Evolutionary conservation across 75 land plant species (phyloP).

Genomic region (Picea sitchensis): DNA sequence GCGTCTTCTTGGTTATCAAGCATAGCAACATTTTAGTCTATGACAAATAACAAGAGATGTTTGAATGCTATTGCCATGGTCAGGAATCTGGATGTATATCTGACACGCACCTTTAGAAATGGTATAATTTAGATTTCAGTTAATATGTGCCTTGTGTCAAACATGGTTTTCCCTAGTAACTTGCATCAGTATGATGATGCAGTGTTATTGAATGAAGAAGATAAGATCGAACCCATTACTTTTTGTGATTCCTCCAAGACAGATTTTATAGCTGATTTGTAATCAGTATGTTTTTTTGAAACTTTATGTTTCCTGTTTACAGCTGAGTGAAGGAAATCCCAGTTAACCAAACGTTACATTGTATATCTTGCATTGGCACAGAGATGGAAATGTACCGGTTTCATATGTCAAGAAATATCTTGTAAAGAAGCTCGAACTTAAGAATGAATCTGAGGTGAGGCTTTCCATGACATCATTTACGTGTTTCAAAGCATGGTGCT

Average conservation of each 20-base stretch:
- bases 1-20: background rate
- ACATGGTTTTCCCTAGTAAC: background rate
- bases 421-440: constrained; percentile 66
- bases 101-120: background rate
- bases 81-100: background rate
- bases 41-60: background rate
- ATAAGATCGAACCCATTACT: too few species aligned
- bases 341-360: background rate
- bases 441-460: constrained; percentile 73
- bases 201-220: too few species aligned
- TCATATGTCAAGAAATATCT: constrained; percentile 84
- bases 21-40: background rate
- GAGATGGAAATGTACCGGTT: constrained; percentile 86
- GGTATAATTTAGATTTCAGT: background rate
- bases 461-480: background rate
- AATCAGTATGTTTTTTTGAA: background rate
- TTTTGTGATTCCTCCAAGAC: too few species aligned
- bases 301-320: background rate
- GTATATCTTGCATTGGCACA: constrained; percentile 20
- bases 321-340: background rate
- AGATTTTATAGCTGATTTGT: background rate
- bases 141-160: background rate
- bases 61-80: background rate
- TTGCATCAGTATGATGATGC: too few species aligned
- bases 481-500: background rate